These are phyloP conservation scores for Claviceps sp. DNA, from an alignment of 2,329 filamentous ascomycete genomes.

Conservation along the genomic window DNA sequence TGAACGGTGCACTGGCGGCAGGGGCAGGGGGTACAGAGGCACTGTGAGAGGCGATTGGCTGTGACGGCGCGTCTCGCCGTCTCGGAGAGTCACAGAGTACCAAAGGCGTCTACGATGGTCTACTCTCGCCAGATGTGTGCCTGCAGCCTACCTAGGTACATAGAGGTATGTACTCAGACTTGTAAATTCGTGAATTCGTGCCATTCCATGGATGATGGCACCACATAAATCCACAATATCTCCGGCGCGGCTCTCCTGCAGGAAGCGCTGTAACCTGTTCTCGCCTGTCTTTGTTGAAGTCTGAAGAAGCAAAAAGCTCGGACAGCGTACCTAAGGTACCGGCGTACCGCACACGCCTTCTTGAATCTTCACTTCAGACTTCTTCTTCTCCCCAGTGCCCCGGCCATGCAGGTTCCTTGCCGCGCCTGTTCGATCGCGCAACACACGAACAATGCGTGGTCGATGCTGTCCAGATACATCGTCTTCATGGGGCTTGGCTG, in stretches of 20 bases:
- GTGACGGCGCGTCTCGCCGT: slow-evolving; percentile 7
- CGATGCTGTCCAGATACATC: too few relatives aligned
- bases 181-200: too few relatives aligned
- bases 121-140: too few relatives aligned
- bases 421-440: not conserved
- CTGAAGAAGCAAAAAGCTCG: not conserved
- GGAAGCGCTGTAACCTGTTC: not conserved
- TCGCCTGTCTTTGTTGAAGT: not conserved
- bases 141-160: too few relatives aligned
- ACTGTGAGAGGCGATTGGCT: slow-evolving; percentile 15
- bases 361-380: too few relatives aligned
- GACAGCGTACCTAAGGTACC: not conserved
- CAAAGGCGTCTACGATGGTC: not conserved
- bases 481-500: too few relatives aligned
- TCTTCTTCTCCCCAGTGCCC: not conserved
- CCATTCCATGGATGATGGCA: too few relatives aligned
- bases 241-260: too few relatives aligned
- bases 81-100: not conserved
- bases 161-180: too few relatives aligned
- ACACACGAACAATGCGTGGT: not conserved
- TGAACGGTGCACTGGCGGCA: slow-evolving; percentile 2
- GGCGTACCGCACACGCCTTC: too few relatives aligned
- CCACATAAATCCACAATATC: too few relatives aligned
- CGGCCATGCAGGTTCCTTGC: not conserved
- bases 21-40: slow-evolving; percentile 7